A percentile compares a stretch with the other conserved stretches of the same genome.
These are phyloP conservation scores for Cornus controversa DNA, from an alignment of 148 eudicot species.

Conservation along the genomic window DNA sequence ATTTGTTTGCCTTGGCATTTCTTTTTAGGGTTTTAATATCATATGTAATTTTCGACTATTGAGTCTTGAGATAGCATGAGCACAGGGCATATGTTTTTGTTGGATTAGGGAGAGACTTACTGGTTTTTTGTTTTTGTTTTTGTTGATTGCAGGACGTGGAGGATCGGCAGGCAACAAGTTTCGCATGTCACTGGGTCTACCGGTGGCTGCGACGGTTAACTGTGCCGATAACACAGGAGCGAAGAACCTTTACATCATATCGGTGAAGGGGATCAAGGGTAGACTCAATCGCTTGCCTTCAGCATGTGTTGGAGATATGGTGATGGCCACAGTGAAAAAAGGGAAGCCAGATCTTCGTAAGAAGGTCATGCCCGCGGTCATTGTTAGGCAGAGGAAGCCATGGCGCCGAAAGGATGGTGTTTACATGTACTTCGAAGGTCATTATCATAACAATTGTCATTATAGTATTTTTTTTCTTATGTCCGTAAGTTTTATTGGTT, in stretches of 20 bases:
- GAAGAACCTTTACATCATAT: conserved; percentile 61
- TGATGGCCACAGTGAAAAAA: conserved; percentile 73
- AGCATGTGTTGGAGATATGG: conserved; percentile 73
- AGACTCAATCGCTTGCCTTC: conserved; percentile 62
- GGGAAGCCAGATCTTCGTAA: conserved; percentile 67
- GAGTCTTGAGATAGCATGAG: too few species aligned
- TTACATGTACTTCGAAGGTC: conserved; percentile 67
- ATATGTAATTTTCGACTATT: too few species aligned
- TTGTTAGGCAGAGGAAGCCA: conserved; percentile 66
- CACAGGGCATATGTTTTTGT: too few species aligned
- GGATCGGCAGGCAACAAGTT: conserved; percentile 75
- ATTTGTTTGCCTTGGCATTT: too few species aligned
- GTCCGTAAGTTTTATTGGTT: background rate
- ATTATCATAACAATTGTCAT: background rate
- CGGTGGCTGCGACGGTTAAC: conserved; percentile 69
- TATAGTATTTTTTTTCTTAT: background rate
- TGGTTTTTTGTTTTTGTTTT: too few species aligned
- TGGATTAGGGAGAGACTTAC: too few species aligned
- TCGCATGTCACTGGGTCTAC: conserved; percentile 69
- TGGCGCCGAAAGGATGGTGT: conserved; percentile 79
- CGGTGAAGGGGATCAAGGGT: conserved; percentile 67
- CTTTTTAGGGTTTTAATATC: too few species aligned
- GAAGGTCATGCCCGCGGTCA: conserved; percentile 72
- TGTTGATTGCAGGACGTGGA: conserved; percentile 44
- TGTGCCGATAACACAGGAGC: conserved; percentile 72